These are phyloP conservation scores for Colletotrichum eremochloae DNA, from an alignment of 2,329 filamentous ascomycete species.

Conservation along the genomic window DNA sequence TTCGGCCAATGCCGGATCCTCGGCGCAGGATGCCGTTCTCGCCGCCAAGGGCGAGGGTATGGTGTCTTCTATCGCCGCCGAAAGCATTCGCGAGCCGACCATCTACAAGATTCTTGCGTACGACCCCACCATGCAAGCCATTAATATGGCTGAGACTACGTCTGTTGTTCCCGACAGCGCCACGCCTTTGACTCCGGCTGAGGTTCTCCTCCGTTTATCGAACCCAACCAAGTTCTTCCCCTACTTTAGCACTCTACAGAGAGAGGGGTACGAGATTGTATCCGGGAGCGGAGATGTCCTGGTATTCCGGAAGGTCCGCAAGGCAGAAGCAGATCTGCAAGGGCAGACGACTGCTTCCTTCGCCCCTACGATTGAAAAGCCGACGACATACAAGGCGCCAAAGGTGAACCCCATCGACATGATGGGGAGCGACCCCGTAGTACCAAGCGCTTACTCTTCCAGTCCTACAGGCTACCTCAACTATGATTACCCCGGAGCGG, in stretches of 20 bases:
- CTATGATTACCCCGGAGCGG: constrained; percentile 60
- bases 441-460: constrained; percentile 67
- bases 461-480: constrained; percentile 77
- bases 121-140: constrained; percentile 68
- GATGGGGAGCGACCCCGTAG: constrained; percentile 58
- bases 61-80: constrained; percentile 1
- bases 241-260: constrained; percentile 70
- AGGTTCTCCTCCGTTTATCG: constrained; percentile 71
- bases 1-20: constrained; percentile 20
- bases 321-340: constrained; percentile 45
- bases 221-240: constrained; percentile 76
- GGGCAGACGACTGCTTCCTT: constrained; percentile 6
- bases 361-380: constrained; percentile 31
- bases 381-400: constrained; percentile 40
- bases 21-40: constrained; percentile 4
- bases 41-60: neutral
- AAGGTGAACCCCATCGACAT: constrained; percentile 71
- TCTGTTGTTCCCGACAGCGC: constrained; percentile 65
- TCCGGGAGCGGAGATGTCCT: constrained; percentile 74
- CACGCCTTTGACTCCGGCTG: constrained; percentile 67
- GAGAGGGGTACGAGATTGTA: constrained; percentile 75
- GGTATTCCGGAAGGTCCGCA: constrained; percentile 73
- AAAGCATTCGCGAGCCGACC: constrained; percentile 43
- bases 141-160: constrained; percentile 72
- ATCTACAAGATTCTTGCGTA: constrained; percentile 77